These are phyloP conservation scores for Backusella morwellensis DNA, from an alignment of 192 early-diverging fungal genomes.

Conservation along the genomic window DNA sequence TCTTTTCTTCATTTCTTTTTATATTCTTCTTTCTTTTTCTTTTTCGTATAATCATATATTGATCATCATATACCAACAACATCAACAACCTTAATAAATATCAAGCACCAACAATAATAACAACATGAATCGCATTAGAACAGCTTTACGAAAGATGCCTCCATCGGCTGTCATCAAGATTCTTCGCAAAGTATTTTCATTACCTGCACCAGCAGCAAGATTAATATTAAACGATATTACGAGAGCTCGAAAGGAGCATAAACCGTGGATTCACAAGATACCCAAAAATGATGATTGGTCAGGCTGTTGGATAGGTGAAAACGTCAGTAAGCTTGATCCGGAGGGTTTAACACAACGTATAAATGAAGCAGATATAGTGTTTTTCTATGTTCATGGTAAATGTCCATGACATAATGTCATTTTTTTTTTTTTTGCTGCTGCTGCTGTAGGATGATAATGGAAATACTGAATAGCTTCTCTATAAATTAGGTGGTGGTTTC, in stretches of 20 bases:
- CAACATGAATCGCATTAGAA: constrained; percentile 29
- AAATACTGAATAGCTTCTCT: not conserved
- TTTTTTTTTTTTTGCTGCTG: not conserved
- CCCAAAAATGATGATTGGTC: constrained; percentile 29
- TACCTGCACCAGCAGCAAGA: constrained; percentile 36
- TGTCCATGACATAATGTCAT: not conserved
- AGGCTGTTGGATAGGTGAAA: constrained; percentile 42
- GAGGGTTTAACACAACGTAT: constrained; percentile 13
- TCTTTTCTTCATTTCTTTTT: not conserved
- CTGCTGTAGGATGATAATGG: constrained; percentile 35
- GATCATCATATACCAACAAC: not conserved
- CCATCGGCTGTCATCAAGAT: constrained; percentile 34
- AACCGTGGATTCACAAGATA: constrained; percentile 34
- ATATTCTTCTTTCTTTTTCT: not conserved
- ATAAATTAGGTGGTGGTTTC: constrained; percentile 37
- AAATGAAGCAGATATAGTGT: constrained; percentile 29
- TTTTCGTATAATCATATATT: not conserved
- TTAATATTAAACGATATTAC: constrained; percentile 37
- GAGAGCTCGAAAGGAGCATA: constrained; percentile 29
- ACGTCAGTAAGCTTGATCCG: constrained; percentile 9
- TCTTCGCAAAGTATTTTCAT: constrained; percentile 32
- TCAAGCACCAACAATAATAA: not conserved
- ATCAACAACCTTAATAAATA: not conserved
- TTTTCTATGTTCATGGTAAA: constrained; percentile 40
- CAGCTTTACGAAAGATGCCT: constrained; percentile 32